phyloP scores from a whole-genome alignment of 2,329 filamentous ascomycete genomes.

The Colletotrichum acutatum region DNA sequence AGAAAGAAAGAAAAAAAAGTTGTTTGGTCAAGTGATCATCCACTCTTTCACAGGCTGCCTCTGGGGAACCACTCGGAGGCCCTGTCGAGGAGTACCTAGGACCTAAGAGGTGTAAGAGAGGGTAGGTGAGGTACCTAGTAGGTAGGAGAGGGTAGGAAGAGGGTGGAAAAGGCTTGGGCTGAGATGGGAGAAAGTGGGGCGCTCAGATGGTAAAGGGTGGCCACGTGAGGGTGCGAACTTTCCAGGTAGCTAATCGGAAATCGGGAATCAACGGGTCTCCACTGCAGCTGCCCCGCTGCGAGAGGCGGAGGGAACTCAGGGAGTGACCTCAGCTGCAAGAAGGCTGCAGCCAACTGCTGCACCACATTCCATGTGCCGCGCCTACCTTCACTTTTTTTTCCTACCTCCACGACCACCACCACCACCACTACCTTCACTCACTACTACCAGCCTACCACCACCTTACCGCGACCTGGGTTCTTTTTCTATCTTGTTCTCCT shows the following conservation, averaged over 20 bases:
- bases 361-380: constrained; percentile 35
- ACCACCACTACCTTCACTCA: background rate
- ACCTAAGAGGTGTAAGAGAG: too few species aligned
- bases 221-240: constrained; percentile 35
- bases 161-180: constrained; percentile 26
- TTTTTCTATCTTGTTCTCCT: background rate
- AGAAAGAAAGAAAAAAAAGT: background rate
- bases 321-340: constrained; percentile 36
- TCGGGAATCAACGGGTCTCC: constrained; percentile 31
- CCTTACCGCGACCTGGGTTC: background rate
- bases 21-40: constrained; percentile 31
- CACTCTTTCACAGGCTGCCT: constrained; percentile 32
- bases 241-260: constrained; percentile 37
- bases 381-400: constrained; percentile 20
- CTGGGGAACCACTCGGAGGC: background rate
- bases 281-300: constrained; percentile 32
- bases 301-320: constrained; percentile 26
- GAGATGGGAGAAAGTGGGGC: constrained; percentile 24
- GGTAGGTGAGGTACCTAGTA: too few species aligned
- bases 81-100: too few species aligned
- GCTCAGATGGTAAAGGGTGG: constrained; percentile 33
- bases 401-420: background rate
- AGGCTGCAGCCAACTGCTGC: constrained; percentile 34
- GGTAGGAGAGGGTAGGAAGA: background rate
- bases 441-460: background rate